phyloP scores from a whole-genome alignment of 768 basidiomycete genomes.

The Tephrocybe sp. region DNA sequence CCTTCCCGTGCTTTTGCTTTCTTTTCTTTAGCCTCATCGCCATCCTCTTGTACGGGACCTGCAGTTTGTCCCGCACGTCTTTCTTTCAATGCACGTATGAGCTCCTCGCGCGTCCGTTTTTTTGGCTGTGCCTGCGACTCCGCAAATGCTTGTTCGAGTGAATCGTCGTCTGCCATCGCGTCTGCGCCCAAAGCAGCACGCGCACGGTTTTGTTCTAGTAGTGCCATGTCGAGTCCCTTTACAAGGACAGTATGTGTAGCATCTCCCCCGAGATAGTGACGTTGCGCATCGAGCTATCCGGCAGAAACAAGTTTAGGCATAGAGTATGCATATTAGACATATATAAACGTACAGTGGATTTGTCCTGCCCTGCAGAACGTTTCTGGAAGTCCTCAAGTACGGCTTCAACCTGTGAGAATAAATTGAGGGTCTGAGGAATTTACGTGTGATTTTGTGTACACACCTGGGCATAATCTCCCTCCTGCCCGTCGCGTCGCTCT shows the following conservation, averaged over 20 bases:
- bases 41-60: slow-evolving; percentile 10
- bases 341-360: slow-evolving; percentile 45
- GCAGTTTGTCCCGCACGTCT: slow-evolving; percentile 37
- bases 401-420: slow-evolving; percentile 60
- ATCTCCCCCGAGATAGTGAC: slow-evolving; percentile 81
- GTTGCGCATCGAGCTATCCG: slow-evolving; percentile 69
- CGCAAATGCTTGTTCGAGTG: slow-evolving; percentile 71
- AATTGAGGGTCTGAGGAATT: neutral
- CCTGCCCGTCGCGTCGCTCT: slow-evolving; percentile 64
- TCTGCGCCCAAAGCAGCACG: slow-evolving; percentile 37
- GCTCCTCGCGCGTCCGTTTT: slow-evolving; percentile 78
- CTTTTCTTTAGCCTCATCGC: slow-evolving; percentile 22
- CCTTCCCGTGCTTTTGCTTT: slow-evolving; percentile 24
- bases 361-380: slow-evolving; percentile 56
- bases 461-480: slow-evolving; percentile 74
- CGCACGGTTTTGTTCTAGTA: slow-evolving; percentile 82
- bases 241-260: slow-evolving; percentile 83
- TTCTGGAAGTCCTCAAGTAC: slow-evolving; percentile 81
- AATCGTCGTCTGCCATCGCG: slow-evolving; percentile 72
- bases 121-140: slow-evolving; percentile 28
- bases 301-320: slow-evolving; percentile 1
- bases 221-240: slow-evolving; percentile 85
- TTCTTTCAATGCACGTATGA: slow-evolving; percentile 70
- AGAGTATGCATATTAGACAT: neutral
- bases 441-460: slow-evolving; percentile 10